Evolutionary conservation across 169 alveolate species (phyloP), one percentile per base, ranked within the genome.

Genomic region (Gregarina niphandrodes): DNA sequence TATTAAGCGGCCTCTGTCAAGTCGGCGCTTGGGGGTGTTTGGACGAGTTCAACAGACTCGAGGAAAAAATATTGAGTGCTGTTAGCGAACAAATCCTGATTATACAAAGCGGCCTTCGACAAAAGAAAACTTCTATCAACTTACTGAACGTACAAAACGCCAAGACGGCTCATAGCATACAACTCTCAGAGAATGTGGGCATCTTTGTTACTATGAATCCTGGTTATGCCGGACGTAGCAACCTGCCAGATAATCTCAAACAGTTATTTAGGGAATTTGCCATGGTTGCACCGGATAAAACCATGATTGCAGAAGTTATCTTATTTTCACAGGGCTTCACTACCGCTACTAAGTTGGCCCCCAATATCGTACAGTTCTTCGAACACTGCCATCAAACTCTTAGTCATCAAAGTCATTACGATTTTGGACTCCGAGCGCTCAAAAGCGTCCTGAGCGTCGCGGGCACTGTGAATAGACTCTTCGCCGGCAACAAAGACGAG

Each of bases 11-110:
- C 28, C 56, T 80, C 7, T 72, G 52, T 19, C 61, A 51, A 11
- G 38, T 54, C 3, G 72, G 72, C 19, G 96, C 96, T 3, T 92
- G 99, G 99, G 99, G 97, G 17, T 87, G 97, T 56, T 92, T 92
- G 48, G 99, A 92, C 67, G 98, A 90, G 67, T 90, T 90, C 64
- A 90, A 90, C 54, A 66, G 98, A 48, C 65, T 85, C 21, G 93
- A 78, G 42, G 98, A 86, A 49, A 61, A 94, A 29, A 85, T 86
- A 59, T 71, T 90, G 5, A 80, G 95, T 0, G 95, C 96, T 9
- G 85, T 81, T 13, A 78, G 95, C n/a, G 89, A 90, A 52, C 79
- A 78, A 55, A 82, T 86, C 30, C 64, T 80, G 21, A 63, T 79
- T 20, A 86, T 85, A 38, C 85, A 84, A 43, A 61, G 80, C 26